These are phyloP conservation scores for Ormosia semicastrata DNA, from an alignment of 306 rosid species.

Conservation along the genomic window DNA sequence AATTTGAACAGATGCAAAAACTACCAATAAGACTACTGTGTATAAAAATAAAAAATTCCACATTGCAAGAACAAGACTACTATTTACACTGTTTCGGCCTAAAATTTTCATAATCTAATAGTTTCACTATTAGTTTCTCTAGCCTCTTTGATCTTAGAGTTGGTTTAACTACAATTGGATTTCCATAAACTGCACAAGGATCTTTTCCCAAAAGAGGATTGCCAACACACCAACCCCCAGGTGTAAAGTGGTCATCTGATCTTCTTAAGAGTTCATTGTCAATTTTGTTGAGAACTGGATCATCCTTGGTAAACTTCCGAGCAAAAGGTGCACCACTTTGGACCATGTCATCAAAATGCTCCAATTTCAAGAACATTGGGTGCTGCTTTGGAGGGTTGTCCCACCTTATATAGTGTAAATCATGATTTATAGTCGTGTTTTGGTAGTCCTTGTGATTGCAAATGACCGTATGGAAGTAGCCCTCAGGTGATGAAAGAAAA, in stretches of 20 bases:
- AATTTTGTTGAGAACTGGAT: slow-evolving; percentile 67
- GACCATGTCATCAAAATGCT: slow-evolving; percentile 73
- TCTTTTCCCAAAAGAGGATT: slow-evolving; percentile 39
- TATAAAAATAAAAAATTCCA: neutral
- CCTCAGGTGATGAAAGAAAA: slow-evolving; percentile 74
- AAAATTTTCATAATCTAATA: slow-evolving; percentile 72
- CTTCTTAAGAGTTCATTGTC: slow-evolving; percentile 61
- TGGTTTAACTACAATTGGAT: slow-evolving; percentile 63
- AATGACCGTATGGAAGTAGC: slow-evolving; percentile 84
- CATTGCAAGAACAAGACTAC: neutral
- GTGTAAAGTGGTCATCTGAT: slow-evolving; percentile 52
- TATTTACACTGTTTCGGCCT: slow-evolving; percentile 85
- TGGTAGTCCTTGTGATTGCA: slow-evolving; percentile 95
- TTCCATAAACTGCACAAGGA: slow-evolving; percentile 54
- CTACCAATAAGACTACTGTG: neutral
- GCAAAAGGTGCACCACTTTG: slow-evolving; percentile 78
- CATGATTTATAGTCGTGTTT: slow-evolving; percentile 81
- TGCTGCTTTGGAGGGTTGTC: slow-evolving; percentile 69
- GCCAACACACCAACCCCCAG: slow-evolving; percentile 77
- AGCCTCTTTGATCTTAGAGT: slow-evolving; percentile 60
- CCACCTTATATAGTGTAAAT: slow-evolving; percentile 73
- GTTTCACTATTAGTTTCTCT: slow-evolving; percentile 68
- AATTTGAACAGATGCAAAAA: neutral
- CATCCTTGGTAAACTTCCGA: slow-evolving; percentile 52
- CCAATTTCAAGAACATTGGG: slow-evolving; percentile 53